Percentiles rank a stretch among this genome's conserved stretches.
These are phyloP conservation scores for Boletus rubroflammeus DNA, from an alignment of 768 basidiomycete species.

Conservation along the genomic window DNA sequence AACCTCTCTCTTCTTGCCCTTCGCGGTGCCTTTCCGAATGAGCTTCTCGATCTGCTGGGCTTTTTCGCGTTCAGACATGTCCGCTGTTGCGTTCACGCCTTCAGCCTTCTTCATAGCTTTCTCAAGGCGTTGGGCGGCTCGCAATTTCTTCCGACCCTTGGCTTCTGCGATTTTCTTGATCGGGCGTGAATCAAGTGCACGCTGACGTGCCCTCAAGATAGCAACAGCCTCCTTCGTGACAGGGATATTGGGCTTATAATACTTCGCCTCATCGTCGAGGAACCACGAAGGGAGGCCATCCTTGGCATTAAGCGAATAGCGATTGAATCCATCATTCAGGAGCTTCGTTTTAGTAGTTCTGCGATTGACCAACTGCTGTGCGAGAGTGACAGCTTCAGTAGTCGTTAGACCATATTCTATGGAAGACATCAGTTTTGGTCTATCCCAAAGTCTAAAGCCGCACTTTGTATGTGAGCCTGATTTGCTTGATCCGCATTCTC, in stretches of 20 bases:
- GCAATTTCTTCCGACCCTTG: conserved; percentile 94
- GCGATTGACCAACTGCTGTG: conserved; percentile 87
- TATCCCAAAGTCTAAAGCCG: conserved; percentile 20
- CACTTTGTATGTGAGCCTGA: conserved; percentile 64
- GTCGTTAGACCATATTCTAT: conserved; percentile 81
- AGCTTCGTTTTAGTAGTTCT: conserved; percentile 84
- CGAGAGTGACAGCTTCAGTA: conserved; percentile 87
- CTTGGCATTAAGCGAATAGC: conserved; percentile 86
- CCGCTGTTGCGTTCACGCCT: conserved; percentile 80
- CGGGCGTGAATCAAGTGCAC: conserved; percentile 91
- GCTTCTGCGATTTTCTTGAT: conserved; percentile 99
- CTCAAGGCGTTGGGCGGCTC: conserved; percentile 78
- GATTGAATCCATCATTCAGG: conserved; percentile 94
- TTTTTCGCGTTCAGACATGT: conserved; percentile 94
- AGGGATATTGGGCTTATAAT: conserved; percentile 94
- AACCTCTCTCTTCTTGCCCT: conserved; percentile 69
- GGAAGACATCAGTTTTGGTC: conserved; percentile 1
- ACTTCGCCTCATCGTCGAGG: conserved; percentile 90
- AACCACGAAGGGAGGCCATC: conserved; percentile 95
- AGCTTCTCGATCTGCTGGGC: conserved; percentile 90
- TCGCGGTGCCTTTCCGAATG: conserved; percentile 75
- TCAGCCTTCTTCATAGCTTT: conserved; percentile 97
- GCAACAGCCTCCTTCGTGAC: conserved; percentile 93
- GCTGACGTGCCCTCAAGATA: conserved; percentile 82
- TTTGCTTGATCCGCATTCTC: conserved; percentile 72